Evolutionary conservation across 2,329 filamentous ascomycete species (phyloP).

Genomic region (Aspergillus clavatus): DNA sequence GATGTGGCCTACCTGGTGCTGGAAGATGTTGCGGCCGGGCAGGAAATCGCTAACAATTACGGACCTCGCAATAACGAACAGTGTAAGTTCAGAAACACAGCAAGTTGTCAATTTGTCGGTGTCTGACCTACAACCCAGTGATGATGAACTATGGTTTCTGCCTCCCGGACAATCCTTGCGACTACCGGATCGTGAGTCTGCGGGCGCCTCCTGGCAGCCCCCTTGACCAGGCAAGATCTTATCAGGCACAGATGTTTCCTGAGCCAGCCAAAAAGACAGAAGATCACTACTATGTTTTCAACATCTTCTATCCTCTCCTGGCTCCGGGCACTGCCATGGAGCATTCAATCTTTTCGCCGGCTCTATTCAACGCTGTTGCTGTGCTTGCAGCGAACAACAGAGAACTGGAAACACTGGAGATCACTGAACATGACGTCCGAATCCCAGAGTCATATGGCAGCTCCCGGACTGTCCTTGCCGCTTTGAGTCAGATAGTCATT

Average conservation of each 20-base stretch:
- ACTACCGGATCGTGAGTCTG: slow-evolving; percentile 41
- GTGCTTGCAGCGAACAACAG: slow-evolving; percentile 40
- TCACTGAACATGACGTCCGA: slow-evolving; percentile 28
- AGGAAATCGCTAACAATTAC: slow-evolving; percentile 65
- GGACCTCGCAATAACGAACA: slow-evolving; percentile 72
- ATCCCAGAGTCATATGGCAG: slow-evolving; percentile 31
- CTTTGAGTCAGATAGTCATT: slow-evolving; percentile 38
- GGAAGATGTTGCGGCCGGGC: slow-evolving; percentile 47
- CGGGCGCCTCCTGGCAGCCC: slow-evolving; percentile 37
- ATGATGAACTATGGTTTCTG: slow-evolving; percentile 47
- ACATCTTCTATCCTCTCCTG: slow-evolving; percentile 41
- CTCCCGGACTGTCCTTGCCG: slow-evolving; percentile 36
- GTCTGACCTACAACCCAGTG: slow-evolving; percentile 21
- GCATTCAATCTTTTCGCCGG: slow-evolving; percentile 40
- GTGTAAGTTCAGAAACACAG: slow-evolving; percentile 27
- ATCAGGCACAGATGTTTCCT: slow-evolving; percentile 32
- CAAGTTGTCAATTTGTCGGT: background rate
- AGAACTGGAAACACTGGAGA: slow-evolving; percentile 33
- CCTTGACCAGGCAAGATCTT: slow-evolving; percentile 31
- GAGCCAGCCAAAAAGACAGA: slow-evolving; percentile 25
- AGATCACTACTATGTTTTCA: slow-evolving; percentile 43
- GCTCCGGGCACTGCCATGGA: slow-evolving; percentile 33
- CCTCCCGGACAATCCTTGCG: slow-evolving; percentile 39
- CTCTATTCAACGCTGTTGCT: slow-evolving; percentile 40
- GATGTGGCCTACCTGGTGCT: slow-evolving; percentile 41